phyloP scores from a whole-genome alignment of 805 yeast species.

The Trichomonascus vanleenenianus region DNA sequence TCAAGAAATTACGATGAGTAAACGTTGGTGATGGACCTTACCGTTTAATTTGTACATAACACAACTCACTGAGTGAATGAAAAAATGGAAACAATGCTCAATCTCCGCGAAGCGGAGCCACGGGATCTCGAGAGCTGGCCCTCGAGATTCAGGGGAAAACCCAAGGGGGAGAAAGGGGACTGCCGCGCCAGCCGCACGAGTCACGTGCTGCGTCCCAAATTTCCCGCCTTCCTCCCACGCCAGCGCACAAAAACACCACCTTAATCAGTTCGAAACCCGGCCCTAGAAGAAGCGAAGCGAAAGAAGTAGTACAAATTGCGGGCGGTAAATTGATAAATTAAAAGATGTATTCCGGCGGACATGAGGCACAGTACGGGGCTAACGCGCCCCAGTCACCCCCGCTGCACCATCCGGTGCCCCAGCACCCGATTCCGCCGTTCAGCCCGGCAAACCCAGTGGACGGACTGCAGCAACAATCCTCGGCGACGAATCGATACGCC shows the following conservation, averaged over 20 bases:
- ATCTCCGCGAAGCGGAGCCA: too few species aligned
- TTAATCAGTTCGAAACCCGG: neutral
- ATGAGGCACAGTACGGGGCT: neutral
- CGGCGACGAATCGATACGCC: conserved; percentile 18
- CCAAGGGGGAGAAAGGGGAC: too few species aligned
- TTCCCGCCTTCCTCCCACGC: neutral
- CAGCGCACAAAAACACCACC: neutral
- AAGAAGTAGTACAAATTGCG: neutral
- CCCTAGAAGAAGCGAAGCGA: too few species aligned
- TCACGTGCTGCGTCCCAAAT: too few species aligned
- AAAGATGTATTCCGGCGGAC: neutral
- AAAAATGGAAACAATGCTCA: too few species aligned
- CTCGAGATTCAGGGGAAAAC: too few species aligned
- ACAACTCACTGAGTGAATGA: too few species aligned
- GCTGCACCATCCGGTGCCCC: conserved; percentile 38
- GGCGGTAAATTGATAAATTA: neutral
- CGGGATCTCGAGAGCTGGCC: too few species aligned
- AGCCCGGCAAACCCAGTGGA: conserved; percentile 25
- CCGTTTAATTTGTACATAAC: too few species aligned
- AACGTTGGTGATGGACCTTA: too few species aligned
- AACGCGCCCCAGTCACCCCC: conserved; percentile 29
- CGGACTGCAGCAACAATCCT: conserved; percentile 20
- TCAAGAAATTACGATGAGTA: too few species aligned
- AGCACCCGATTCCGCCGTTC: conserved; percentile 35
- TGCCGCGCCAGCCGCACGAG: too few species aligned